These are phyloP conservation scores for Pleurostoma richardsiae DNA, from an alignment of 2,329 filamentous ascomycete genomes.

Conservation along the genomic window DNA sequence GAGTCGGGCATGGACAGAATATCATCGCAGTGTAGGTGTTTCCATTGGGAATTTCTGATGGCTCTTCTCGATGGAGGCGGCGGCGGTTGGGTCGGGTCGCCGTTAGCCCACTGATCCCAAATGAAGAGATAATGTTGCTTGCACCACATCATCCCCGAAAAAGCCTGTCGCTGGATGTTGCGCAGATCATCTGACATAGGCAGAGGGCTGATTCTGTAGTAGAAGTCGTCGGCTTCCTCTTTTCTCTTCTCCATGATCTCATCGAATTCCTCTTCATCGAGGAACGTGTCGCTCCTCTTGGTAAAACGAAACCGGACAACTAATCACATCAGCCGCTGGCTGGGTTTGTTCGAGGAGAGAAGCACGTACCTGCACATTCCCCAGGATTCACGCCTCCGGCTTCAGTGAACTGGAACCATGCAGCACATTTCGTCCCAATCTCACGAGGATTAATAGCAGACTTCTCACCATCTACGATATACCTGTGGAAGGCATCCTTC, in stretches of 20 bases:
- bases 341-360: conserved; percentile 31
- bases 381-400: conserved; percentile 81
- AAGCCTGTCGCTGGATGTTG: conserved; percentile 91
- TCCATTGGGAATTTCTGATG: conserved; percentile 86
- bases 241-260: conserved; percentile 81
- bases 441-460: conserved; percentile 74
- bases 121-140: conserved; percentile 97
- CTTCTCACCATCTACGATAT: conserved; percentile 79
- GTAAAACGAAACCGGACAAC: conserved; percentile 91
- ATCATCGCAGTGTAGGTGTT: conserved; percentile 90
- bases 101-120: conserved; percentile 97
- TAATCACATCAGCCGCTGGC: conserved; percentile 14
- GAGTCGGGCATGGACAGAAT: conserved; percentile 97
- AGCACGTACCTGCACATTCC: conserved; percentile 77
- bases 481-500: conserved; percentile 90
- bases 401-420: conserved; percentile 90
- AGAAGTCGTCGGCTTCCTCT: conserved; percentile 94
- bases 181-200: conserved; percentile 91
- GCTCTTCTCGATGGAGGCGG: conserved; percentile 75
- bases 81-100: conserved; percentile 81
- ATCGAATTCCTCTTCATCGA: conserved; percentile 91
- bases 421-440: conserved; percentile 81
- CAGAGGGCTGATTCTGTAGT: conserved; percentile 85
- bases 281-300: conserved; percentile 66
- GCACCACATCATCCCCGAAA: conserved; percentile 97